phyloP scores from a whole-genome alignment of 371 early-diverging fungal species.

The Mortierella sp. region DNA sequence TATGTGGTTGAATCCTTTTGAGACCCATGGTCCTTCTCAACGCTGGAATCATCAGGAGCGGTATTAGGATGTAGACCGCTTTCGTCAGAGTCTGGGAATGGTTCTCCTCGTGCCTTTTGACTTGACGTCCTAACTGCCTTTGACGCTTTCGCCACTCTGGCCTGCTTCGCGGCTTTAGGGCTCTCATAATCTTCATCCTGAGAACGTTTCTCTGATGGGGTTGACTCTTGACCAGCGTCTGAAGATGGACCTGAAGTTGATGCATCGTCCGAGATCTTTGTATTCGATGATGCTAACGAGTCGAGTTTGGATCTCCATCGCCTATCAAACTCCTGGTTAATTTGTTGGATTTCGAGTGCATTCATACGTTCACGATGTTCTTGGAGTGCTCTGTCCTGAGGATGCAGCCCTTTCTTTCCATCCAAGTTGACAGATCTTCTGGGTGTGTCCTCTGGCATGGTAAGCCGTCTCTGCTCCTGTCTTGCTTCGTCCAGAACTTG shows the following conservation, averaged over 20 bases:
- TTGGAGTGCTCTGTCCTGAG: constrained; percentile 22
- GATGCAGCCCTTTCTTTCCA: constrained; percentile 17
- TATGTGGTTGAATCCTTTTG: constrained; percentile 10
- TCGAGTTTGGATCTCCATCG: constrained; percentile 31
- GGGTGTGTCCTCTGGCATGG: constrained; percentile 23
- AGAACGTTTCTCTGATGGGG: constrained; percentile 27
- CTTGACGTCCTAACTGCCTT: constrained; percentile 6
- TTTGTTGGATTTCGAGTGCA: constrained; percentile 44
- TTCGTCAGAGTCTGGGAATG: constrained; percentile 2
- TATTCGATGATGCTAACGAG: neutral
- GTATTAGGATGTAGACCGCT: neutral
- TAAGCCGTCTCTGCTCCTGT: constrained; percentile 31
- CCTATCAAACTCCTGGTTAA: constrained; percentile 49
- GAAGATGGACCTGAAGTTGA: neutral
- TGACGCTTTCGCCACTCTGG: constrained; percentile 9
- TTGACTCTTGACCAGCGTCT: neutral
- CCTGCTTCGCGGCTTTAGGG: constrained; percentile 25
- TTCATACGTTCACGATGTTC: constrained; percentile 48
- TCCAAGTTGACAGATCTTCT: constrained; percentile 10
- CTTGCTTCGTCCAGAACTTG: constrained; percentile 45
- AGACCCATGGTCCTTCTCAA: neutral
- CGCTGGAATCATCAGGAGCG: neutral
- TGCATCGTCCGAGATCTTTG: neutral
- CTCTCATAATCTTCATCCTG: constrained; percentile 19
- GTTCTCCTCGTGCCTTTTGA: neutral